phyloP scores from a whole-genome alignment of 2,329 filamentous ascomycete genomes.

The Phialemonium atrogriseum region DNA sequence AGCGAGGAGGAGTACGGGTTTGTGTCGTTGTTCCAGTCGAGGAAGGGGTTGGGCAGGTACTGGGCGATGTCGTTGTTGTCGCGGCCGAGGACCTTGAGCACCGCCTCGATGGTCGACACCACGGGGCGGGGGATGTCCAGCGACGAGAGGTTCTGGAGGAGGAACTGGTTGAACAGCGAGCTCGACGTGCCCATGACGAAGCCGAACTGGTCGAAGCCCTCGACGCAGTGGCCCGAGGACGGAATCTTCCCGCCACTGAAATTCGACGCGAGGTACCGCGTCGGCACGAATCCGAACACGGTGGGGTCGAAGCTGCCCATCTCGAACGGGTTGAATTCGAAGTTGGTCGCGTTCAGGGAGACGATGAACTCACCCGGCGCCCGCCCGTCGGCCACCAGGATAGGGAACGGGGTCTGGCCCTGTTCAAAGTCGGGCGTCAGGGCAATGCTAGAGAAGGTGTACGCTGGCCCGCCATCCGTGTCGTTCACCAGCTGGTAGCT shows the following conservation, averaged over 20 bases:
- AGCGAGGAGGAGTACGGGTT: conserved; percentile 25
- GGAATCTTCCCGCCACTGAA: conserved; percentile 48
- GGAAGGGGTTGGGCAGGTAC: conserved; percentile 54
- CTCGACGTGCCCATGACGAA: conserved; percentile 83
- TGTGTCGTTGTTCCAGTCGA: conserved; percentile 38
- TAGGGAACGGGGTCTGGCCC: conserved; percentile 37
- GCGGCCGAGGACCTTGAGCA: conserved; percentile 48
- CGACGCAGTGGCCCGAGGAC: conserved; percentile 52
- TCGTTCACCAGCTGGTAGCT: conserved; percentile 79
- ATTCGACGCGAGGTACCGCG: conserved; percentile 51
- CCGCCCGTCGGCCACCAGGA: conserved; percentile 40
- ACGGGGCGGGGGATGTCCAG: conserved; percentile 39
- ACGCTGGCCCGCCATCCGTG: conserved; percentile 61
- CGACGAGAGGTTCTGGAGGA: conserved; percentile 53
- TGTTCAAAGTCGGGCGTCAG: conserved; percentile 31
- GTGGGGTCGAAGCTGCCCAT: conserved; percentile 56
- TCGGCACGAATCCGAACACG: conserved; percentile 50
- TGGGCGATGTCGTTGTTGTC: conserved; percentile 39
- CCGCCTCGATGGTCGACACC: conserved; percentile 35
- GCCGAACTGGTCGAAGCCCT: conserved; percentile 74
- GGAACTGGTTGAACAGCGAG: conserved; percentile 72
- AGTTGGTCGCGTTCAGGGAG: conserved; percentile 50
- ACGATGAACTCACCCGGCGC: conserved; percentile 34
- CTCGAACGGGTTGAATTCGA: conserved; percentile 59
- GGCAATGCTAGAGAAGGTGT: conserved; percentile 69